Base-by-base conservation (phyloP, 352 stramenopile species). In the Phytophthora fragariaefolia region DNA sequence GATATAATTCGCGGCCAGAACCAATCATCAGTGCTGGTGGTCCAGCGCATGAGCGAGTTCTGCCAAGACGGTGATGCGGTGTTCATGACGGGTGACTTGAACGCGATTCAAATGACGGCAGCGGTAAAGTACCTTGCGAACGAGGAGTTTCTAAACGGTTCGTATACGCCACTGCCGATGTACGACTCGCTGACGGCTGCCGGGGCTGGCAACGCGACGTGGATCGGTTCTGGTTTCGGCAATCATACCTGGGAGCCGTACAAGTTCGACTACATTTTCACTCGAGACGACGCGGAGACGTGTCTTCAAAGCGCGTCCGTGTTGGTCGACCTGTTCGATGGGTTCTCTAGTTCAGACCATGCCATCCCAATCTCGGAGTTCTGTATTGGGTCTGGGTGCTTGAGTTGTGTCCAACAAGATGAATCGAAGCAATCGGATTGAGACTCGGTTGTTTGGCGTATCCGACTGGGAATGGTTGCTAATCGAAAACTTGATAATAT, bases 241-340 rank as follows among this genome's bases (percentile, higher is more conserved):
- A 67, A 58, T 34, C 32, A 63, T 1, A 64, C 63, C 34, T 52
- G 32, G 74, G 69, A 67, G n/a, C 59, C 59, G 23, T 50, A 58
- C 43, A 90, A 90, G 62, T 69, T 89, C 52, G 83, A 91, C 72
- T 91, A 90, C 77, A 83, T 90, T 45, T 85, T 89, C 58, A 57
- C 76, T 20, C 79, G 79, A 13, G 58, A 64, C 26, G 74, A 90
- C 59, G 18, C 17, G 2, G 63, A 79, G 40, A 83, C 70, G 13
- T 83, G 69, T 38, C 58, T 87, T 42, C 77, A 71, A 40, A 58
- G 47, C 6, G 79, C 63, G 6, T 65, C 69, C 17, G 53, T 87
- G 54, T 71, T 88, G 42, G 64, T 59, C 0, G 79, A 87, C 56
- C 55, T 64, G 15, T 87, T 79, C 58, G 68, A 74, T 7, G 74